Evolutionary conservation across 2,329 filamentous ascomycete genomes (phyloP), one percentile per base, ranked within the genome.

Genomic region (Sphaceloma murrayae): DNA sequence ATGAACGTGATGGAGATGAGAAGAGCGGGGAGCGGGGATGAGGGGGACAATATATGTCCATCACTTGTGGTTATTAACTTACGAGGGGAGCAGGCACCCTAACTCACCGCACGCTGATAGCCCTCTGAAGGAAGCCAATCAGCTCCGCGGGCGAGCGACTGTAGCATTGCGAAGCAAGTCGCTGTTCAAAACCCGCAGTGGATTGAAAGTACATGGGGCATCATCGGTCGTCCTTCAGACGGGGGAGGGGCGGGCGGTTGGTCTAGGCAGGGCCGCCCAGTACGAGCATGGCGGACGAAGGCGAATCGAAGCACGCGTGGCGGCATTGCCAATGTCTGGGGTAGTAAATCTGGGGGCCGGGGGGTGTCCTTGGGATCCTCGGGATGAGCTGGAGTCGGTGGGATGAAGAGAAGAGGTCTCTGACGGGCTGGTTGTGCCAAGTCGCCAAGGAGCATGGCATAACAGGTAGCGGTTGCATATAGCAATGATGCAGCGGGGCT

Each of bases 251-350:
- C n/a, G n/a, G n/a, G n/a, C 9, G 36, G 24, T 29, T 40, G 36
- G 22, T 27, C 36, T 40, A n/a, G 21, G 22, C 36, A 40, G 21
- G 24, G 36, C 13, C 36, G 36, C 36, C 36, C 5, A 26, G 36
- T 6, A 14, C 27, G n/a, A 40, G 36, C 36, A 21, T 40, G 29
- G 24, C 36, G 17, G n/a, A 29, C 21, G 36, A 40, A 40, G 36
- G 36, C 36, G 36, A 29, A 19, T 27, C 13, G 17, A 40, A 29
- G 13, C 22, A 5, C 16, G 22, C 14, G 36, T 40, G 22, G 36
- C 36, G 21, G 36, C 22, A 40, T 40, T 40, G 36, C 22, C 36
- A 38, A 33, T 29, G 36, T 40, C 36, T 40, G 36, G 36, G 22
- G 36, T 40, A 3, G 24, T 14, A 40, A 18, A 29, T n/a, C 36